Evolutionary conservation across 768 basidiomycete species (phyloP).

Genomic region (Pulveroboletus sp.): DNA sequence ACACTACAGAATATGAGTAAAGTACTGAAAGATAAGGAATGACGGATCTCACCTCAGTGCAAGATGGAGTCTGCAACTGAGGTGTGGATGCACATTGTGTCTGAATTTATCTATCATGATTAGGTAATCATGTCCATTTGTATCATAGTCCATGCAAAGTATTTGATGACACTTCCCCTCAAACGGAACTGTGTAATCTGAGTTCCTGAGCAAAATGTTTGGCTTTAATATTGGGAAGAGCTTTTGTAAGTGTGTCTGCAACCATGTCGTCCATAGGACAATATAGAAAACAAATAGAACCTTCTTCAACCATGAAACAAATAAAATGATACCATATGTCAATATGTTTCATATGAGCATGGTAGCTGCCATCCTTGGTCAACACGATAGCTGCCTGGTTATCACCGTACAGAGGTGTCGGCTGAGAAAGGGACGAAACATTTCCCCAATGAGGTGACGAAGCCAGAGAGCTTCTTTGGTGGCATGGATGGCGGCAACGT

Average conservation of each 20-base stretch:
- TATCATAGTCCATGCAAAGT: too few relatives aligned
- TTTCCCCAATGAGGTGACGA: not conserved
- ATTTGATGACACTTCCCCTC: constrained; percentile 7
- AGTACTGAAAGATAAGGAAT: too few relatives aligned
- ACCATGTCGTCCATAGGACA: constrained; percentile 2
- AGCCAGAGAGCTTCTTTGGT: constrained; percentile 3
- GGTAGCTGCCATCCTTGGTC: constrained; percentile 1
- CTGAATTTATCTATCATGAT: too few relatives aligned
- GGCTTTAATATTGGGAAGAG: not conserved
- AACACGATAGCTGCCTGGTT: not conserved
- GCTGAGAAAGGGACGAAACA: not conserved
- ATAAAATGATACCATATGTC: constrained; percentile 5
- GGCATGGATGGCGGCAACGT: not conserved
- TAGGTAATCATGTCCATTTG: too few relatives aligned
- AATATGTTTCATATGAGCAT: not conserved
- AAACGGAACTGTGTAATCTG: not conserved
- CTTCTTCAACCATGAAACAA: not conserved
- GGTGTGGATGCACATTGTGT: too few relatives aligned
- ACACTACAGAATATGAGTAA: too few relatives aligned
- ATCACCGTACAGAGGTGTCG: not conserved
- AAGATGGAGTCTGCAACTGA: too few relatives aligned
- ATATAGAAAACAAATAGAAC: not conserved
- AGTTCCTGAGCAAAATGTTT: constrained; percentile 2
- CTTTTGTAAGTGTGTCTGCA: constrained; percentile 2
- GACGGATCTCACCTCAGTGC: too few relatives aligned